Base-by-base conservation (phyloP, 2,329 filamentous ascomycete genomes). In the Penicillium paneum region DNA sequence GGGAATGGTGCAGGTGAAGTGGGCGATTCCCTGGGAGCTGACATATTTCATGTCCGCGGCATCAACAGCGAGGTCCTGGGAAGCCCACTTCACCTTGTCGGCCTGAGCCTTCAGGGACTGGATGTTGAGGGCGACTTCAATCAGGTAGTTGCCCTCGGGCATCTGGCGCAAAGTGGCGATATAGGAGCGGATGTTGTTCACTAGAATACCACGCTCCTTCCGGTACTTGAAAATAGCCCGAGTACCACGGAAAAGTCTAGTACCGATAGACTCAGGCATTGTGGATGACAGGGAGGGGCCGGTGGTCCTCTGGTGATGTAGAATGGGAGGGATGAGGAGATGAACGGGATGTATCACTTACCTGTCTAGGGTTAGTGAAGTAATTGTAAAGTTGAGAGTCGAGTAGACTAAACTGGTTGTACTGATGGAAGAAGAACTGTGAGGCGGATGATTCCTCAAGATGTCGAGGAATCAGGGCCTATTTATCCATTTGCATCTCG, bases 81-180 rank as follows among this genome's bases (percentile, higher is more conserved):
- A 28, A 10, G 43, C 50, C 50, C 42, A 41, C 21, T 52, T 52
- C 26, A 52, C n/a, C 35, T 34, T 40, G 43, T 52, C 44, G 8
- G 35, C 36, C 39, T 52, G 50, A 3, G 35, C 19, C 28, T 47
- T 32, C 35, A 52, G 50, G 8, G 43, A 39, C 8, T 38, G 35
- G 21, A 52, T 5, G 28, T 40, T 35, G 28, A 52, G 50, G 12
- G 50, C 17, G n/a, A 52, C 8, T 10, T 52, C 50, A 3, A 48
- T 12, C 1, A 52, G 50, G n/a, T 41, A 17, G 43, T 47, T 40
- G 19, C 43, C 50, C 29, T 40, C n/a, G 28, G 50, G 50, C 2
- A n/a, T 13, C 28, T 11, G 10, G 6, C 12, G 28, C 8, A 41
- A 24, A 21, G 5, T 41, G n/a, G 1, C 5, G 19, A 47, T 41